Conservation (phyloP, 2,329 filamentous ascomycete genomes). For the Aphanocladium album region DNA sequence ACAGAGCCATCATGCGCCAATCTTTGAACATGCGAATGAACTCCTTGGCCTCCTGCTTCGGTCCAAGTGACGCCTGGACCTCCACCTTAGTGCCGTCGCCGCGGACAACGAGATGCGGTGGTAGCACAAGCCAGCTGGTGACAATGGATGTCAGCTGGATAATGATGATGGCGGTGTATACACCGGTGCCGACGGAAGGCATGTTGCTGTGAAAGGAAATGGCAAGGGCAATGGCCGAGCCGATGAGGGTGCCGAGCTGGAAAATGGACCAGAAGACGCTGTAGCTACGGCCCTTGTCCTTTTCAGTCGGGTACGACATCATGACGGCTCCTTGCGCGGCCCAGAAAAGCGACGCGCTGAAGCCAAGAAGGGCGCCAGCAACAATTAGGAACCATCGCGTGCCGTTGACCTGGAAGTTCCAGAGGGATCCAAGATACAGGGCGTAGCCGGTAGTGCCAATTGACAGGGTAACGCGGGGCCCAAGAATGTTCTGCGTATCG, state of each 20-base stretch:
- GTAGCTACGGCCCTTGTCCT: conserved; percentile 75
- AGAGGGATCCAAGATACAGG: conserved; percentile 62
- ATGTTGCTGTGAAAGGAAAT: conserved; percentile 17
- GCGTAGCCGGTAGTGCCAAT: conserved; percentile 69
- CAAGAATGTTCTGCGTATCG: conserved; percentile 51
- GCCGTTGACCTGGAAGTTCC: conserved; percentile 59
- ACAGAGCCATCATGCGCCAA: conserved; percentile 13
- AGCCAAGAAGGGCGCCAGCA: conserved; percentile 63
- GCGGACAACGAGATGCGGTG: conserved; percentile 14
- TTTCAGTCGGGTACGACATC: conserved; percentile 76
- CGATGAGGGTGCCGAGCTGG: conserved; percentile 79
- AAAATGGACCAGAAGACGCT: conserved; percentile 87
- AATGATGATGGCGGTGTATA: conserved; percentile 23
- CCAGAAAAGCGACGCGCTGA: conserved; percentile 70
- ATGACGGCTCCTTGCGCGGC: conserved; percentile 71
- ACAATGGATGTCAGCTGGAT: conserved; percentile 17
- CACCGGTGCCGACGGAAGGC: conserved; percentile 20
- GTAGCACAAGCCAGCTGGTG: conserved; percentile 16
- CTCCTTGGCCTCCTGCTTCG: conserved; percentile 13
- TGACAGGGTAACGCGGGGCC: conserved; percentile 57
- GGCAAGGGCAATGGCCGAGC: conserved; percentile 39
- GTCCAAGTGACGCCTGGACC: conserved; percentile 9
- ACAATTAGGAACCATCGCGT: conserved; percentile 66
- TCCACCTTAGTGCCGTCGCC: conserved; percentile 13
- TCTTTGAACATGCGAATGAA: conserved; percentile 19